These are phyloP conservation scores for Pythium chondricola DNA, from an alignment of 352 stramenopile genomes.

Conservation along the genomic window DNA sequence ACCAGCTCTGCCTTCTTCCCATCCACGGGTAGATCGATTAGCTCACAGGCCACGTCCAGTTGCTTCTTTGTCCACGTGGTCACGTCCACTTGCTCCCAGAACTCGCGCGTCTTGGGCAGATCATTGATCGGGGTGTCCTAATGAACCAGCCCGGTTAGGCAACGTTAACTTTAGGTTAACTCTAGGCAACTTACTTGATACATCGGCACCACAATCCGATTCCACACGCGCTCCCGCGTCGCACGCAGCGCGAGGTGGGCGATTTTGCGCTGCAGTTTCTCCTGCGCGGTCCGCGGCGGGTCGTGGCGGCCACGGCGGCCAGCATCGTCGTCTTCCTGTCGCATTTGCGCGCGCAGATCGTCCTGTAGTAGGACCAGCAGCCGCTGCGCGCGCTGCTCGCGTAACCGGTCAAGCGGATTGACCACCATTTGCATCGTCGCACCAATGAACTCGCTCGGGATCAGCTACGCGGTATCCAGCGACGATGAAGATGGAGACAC, in stretches of 20 bases:
- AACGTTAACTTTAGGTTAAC: constrained; percentile 4
- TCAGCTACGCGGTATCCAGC: constrained; percentile 31
- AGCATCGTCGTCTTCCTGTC: constrained; percentile 40
- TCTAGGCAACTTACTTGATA: constrained; percentile 39
- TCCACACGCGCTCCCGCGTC: constrained; percentile 51
- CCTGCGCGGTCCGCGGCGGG: constrained; percentile 24
- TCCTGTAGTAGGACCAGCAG: constrained; percentile 52
- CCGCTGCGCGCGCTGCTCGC: constrained; percentile 51
- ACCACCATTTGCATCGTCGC: constrained; percentile 1
- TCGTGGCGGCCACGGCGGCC: constrained; percentile 12
- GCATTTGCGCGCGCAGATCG: constrained; percentile 52
- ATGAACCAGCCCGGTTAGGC: too few relatives aligned
- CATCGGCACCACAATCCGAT: constrained; percentile 23
- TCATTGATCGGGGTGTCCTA: constrained; percentile 41
- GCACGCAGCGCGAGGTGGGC: constrained; percentile 34
- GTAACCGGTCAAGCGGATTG: constrained; percentile 60
- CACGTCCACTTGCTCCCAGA: constrained; percentile 52
- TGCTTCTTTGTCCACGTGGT: constrained; percentile 41
- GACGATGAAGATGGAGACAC: constrained; percentile 22
- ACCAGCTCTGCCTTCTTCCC: constrained; percentile 63
- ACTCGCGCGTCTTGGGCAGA: constrained; percentile 56
- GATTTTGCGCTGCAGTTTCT: constrained; percentile 38
- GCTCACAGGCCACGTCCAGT: constrained; percentile 45
- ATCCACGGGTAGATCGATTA: constrained; percentile 41
- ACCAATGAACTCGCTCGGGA: constrained; percentile 31